A percentile compares a stretch with the other conserved stretches of the same genome.
phyloP scores from a whole-genome alignment of 345 rosid genomes.

The Citrus glauca region DNA sequence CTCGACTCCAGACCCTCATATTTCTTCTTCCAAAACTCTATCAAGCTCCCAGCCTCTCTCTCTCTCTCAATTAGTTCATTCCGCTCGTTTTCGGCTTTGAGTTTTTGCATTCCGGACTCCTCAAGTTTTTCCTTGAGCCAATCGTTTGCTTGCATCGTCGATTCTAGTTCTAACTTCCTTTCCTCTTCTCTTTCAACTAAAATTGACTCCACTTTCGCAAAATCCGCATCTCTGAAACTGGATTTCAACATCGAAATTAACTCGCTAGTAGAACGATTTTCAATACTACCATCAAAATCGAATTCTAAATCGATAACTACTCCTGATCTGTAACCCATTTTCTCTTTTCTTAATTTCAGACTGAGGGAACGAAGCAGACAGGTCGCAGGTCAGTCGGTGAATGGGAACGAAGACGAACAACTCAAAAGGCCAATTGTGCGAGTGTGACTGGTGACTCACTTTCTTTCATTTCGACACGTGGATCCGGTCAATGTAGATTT shows the following conservation, averaged over 20 bases:
- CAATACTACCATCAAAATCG: neutral
- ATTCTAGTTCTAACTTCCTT: conserved; percentile 7
- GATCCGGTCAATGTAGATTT: too few relatives aligned
- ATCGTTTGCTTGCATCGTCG: neutral
- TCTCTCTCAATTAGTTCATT: neutral
- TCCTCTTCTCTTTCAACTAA: conserved; percentile 12
- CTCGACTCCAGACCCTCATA: conserved; percentile 15
- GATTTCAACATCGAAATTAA: neutral
- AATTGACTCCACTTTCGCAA: conserved; percentile 4
- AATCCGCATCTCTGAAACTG: conserved; percentile 8
- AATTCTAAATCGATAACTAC: neutral
- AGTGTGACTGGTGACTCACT: too few relatives aligned
- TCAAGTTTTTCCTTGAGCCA: neutral
- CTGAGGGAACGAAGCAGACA: neutral
- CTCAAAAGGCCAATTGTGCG: too few relatives aligned
- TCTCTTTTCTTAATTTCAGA: too few relatives aligned
- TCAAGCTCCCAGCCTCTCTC: conserved; percentile 10
- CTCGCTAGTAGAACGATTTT: neutral
- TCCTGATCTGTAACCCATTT: neutral
- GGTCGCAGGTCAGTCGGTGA: too few relatives aligned
- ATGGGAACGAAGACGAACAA: too few relatives aligned
- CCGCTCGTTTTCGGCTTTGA: neutral
- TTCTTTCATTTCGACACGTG: too few relatives aligned
- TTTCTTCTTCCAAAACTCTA: conserved; percentile 7
- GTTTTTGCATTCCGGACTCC: neutral